Base-by-base conservation (phyloP, 257 asterid species). In the Marsdenia floribunda region DNA sequence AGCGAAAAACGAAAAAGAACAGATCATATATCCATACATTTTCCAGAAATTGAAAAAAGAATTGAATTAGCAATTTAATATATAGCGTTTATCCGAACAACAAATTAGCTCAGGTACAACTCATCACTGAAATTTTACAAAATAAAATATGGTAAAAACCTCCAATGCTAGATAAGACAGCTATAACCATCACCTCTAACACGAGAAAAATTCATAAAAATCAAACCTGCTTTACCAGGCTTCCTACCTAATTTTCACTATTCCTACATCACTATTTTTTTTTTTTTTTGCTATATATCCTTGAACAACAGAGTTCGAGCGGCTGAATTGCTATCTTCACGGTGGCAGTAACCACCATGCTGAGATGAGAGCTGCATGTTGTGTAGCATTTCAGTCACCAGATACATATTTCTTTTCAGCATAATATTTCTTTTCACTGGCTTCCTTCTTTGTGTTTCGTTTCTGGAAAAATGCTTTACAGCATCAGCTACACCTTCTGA, bases 371-470 rank as follows among this genome's bases (percentile, higher is more conserved):
- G 50, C 50, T 37, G 3, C 70, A 7, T 18, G 49, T 35, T 24
- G 19, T 65, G 50, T 2, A 2, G 71, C 71, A 38, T 57, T 73
- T 84, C 84, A 93, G 79, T 93, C 96, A 15, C 91, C 90, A 0
- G 87, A 81, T 3, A 94, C 92, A 21, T 86, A 90, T 72, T 85
- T 88, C 90, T 89, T 91, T 82, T 90, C 87, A 4, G 85, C 89
- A 12, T 91, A 94, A 66, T 90, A 94, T 75, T 87, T 91, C 90
- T 90, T 89, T 82, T 91, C 97, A 8, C 97, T 90, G 12, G 88
- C 97, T 88, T 87, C 90, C 81, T 94, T 94, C 90, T 88, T 94
- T 29, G 93, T 92, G 60, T 94, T 94, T 24, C 97, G 96, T 84
- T 89, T 89, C 98, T 93, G 93, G 74, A 73, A 38, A 46, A 16